These are phyloP conservation scores for Torulaspora quercuum DNA, from an alignment of 805 yeast species.

Conservation along the genomic window DNA sequence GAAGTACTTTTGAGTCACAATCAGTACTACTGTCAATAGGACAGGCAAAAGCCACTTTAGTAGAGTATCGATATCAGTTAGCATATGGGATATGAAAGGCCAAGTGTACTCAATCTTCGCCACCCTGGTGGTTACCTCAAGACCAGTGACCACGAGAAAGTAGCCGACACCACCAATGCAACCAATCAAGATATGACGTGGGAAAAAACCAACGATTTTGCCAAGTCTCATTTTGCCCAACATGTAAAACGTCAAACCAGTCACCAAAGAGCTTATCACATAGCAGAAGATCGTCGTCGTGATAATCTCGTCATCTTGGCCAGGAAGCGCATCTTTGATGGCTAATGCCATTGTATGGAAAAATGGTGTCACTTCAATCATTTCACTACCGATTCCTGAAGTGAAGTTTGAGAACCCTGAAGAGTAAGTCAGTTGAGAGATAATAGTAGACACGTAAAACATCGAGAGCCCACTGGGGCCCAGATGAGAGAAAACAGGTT, in stretches of 20 bases:
- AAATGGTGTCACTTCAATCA: conserved; percentile 99
- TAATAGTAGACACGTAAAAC: conserved; percentile 89
- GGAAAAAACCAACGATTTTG: conserved; percentile 88
- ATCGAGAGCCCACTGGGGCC: conserved; percentile 90
- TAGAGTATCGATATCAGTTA: conserved; percentile 40
- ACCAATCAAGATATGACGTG: conserved; percentile 92
- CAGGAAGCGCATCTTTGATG: conserved; percentile 44
- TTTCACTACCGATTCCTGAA: conserved; percentile 93
- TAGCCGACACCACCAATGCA: conserved; percentile 99
- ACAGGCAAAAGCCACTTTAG: conserved; percentile 73
- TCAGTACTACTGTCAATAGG: conserved; percentile 54
- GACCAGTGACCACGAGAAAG: conserved; percentile 82
- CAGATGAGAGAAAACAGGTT: conserved; percentile 65
- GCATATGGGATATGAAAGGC: conserved; percentile 49
- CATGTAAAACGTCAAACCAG: conserved; percentile 74
- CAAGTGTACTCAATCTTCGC: conserved; percentile 65
- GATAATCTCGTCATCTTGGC: conserved; percentile 57
- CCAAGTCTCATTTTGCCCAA: conserved; percentile 83
- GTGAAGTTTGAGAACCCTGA: conserved; percentile 87
- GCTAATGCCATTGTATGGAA: conserved; percentile 90
- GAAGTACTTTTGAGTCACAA: conserved; percentile 56
- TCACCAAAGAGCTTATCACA: conserved; percentile 76
- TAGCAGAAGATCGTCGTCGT: conserved; percentile 86
- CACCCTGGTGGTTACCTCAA: conserved; percentile 83
- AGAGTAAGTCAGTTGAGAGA: conserved; percentile 84